Base-by-base conservation (phyloP, 2,329 filamentous ascomycete species). In the Colletotrichum phormii region DNA sequence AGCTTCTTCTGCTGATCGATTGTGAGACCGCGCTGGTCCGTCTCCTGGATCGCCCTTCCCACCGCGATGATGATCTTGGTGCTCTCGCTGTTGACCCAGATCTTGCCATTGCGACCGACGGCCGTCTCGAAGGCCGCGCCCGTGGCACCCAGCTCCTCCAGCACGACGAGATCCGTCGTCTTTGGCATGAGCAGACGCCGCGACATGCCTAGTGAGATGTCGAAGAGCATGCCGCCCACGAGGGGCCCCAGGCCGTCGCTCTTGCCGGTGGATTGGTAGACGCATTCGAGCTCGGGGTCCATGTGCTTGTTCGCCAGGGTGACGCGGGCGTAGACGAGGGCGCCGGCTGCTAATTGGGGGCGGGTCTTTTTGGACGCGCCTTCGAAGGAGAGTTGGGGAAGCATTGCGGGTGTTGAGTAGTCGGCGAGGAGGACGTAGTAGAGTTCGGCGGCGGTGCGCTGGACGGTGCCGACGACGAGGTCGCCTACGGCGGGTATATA, bases 341-440 rank as follows among this genome's bases (percentile, higher is more conserved):
- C 91, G 49, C 95, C 95, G 15, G 90, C 79, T 33, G 88, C 86
- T 55, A 98, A 89, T 75, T 94, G 88, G 0, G 97, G 97, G 1
- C 95, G 89, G 3, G 94, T 98, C 85, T 98, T 98, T 82, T 95
- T 97, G 57, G 93, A 95, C 22, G 95, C 97, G 75, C 92, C 91
- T 83, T 98, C 96, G 81, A 99, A 99, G n/a, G 95, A 91, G 24
- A 98, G 88, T 76, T 97, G 94, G 0, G 94, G 95, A 1, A 98
- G 90, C 22, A 94, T 86, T 1, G 94, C 95, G 71, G 89, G 84
- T 2, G 87, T 79, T 4, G 89, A 89, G 79, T 91, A 89, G 67
- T 91, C 87, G 33, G 94, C 93, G 65, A 98, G 87, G 76, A 89
- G 87, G 81, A 95, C 95, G 82, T 93, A 92, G 87, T 94, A 98